Percentiles rank a stretch among this genome's conserved stretches.
These are phyloP conservation scores for Xylaria sp. DNA, from an alignment of 2,329 filamentous ascomycete genomes.

Conservation along the genomic window DNA sequence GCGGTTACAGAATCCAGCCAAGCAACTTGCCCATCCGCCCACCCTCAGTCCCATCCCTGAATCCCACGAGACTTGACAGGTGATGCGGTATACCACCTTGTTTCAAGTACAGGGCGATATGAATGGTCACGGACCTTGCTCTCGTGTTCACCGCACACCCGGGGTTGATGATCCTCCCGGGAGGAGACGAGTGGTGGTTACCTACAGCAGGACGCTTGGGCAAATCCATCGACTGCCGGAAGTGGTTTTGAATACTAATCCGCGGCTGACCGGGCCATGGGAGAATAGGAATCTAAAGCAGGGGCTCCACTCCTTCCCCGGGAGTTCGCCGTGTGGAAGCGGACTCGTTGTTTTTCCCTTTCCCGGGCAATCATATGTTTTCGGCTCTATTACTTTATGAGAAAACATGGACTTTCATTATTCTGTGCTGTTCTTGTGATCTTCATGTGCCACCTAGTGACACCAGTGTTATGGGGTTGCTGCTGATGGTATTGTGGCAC, in stretches of 20 bases:
- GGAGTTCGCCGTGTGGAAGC: not conserved
- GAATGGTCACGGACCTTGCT: not conserved
- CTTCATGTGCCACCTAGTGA: not conserved
- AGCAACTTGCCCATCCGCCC: constrained; percentile 12
- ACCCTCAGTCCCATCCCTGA: constrained; percentile 20
- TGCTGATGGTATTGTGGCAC: not conserved
- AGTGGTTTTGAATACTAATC: not conserved
- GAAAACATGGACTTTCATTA: not conserved
- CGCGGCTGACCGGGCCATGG: not conserved
- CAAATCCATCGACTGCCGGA: constrained; percentile 21
- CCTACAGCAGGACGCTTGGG: constrained; percentile 9
- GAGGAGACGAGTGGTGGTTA: constrained; percentile 8
- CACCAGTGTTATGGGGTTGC: not conserved
- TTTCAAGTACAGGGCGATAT: constrained; percentile 22
- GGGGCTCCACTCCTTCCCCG: constrained; percentile 3
- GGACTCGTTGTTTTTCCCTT: not conserved
- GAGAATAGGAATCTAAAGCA: constrained; percentile 4
- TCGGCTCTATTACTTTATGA: not conserved
- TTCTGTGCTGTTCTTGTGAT: not conserved
- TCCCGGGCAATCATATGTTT: not conserved
- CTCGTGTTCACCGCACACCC: constrained; percentile 3
- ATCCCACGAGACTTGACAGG: constrained; percentile 25
- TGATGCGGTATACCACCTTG: constrained; percentile 13
- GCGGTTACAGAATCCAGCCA: constrained; percentile 19
- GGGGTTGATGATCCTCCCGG: constrained; percentile 15